These are phyloP conservation scores for Salix purpurea DNA, from an alignment of 345 rosid genomes.

Conservation along the genomic window DNA sequence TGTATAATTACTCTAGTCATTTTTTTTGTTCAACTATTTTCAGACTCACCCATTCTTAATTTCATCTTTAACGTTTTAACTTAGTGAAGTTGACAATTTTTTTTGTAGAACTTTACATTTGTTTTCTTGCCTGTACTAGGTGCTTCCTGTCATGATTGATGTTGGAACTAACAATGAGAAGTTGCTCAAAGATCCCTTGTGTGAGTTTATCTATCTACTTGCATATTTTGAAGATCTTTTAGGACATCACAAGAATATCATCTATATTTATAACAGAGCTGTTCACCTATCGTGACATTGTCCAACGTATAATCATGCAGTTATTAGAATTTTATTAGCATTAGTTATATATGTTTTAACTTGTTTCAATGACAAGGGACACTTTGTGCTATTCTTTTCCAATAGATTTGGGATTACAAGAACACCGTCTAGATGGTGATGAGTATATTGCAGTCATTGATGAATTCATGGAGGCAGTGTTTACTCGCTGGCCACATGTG, in stretches of 20 bases:
- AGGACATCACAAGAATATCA: background rate
- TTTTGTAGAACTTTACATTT: background rate
- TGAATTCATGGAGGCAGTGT: slow-evolving; percentile 98
- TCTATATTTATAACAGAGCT: background rate
- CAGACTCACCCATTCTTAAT: background rate
- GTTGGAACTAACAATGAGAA: slow-evolving; percentile 97
- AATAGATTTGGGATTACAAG: slow-evolving; percentile 90
- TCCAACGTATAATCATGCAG: background rate
- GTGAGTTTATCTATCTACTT: slow-evolving; percentile 48
- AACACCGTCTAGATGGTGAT: slow-evolving; percentile 79
- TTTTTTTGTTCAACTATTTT: background rate
- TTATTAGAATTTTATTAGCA: background rate
- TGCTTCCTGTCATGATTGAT: slow-evolving; percentile 98
- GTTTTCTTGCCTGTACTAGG: slow-evolving; percentile 42
- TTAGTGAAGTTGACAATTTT: background rate
- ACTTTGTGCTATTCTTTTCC: slow-evolving; percentile 18
- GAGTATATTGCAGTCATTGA: slow-evolving; percentile 71
- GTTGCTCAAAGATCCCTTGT: slow-evolving; percentile 73
- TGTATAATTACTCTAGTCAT: background rate
- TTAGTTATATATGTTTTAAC: background rate
- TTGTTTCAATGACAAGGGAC: background rate
- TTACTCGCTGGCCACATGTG: slow-evolving; percentile 95
- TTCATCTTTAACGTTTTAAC: background rate
- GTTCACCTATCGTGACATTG: background rate
- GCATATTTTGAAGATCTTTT: background rate